Percentiles rank a stretch among this genome's conserved stretches.
phyloP scores from a whole-genome alignment of 176 grass and related monocot species.

The Alopecurus myosuroides region DNA sequence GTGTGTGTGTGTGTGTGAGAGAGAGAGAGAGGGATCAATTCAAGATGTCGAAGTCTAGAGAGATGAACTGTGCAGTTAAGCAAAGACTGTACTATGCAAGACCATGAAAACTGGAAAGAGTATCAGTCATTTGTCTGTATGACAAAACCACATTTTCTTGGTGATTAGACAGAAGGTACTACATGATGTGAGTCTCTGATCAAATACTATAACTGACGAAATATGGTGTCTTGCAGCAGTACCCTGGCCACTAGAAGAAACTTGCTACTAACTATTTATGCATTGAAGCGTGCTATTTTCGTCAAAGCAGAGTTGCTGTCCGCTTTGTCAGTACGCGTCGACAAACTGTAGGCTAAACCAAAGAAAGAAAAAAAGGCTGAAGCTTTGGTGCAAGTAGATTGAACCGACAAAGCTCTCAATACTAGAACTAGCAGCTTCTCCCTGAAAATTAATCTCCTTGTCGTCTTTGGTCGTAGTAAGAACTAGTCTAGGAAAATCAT shows the following conservation, averaged over 20 bases:
- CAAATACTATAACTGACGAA: background rate
- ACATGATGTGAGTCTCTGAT: background rate
- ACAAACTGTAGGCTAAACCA: background rate
- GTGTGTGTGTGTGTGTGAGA: no score
- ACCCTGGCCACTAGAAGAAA: background rate
- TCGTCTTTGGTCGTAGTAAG: no score
- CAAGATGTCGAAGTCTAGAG: background rate
- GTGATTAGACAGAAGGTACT: background rate
- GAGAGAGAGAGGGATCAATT: no score
- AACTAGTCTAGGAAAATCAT: no score
- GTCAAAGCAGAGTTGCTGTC: background rate
- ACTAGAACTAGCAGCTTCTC: background rate
- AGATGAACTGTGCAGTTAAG: background rate
- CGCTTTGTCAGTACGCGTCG: background rate
- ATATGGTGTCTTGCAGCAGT: background rate
- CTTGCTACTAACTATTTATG: background rate
- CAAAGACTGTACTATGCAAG: background rate
- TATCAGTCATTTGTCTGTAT: background rate
- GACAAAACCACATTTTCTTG: background rate
- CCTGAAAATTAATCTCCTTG: no score
- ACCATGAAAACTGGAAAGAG: background rate
- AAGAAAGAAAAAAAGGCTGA: background rate
- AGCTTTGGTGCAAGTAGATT: background rate
- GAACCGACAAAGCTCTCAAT: background rate
- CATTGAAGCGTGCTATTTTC: background rate